Evolutionary conservation across 176 grass and related monocot species (phyloP).

Genomic region (Miscanthus lutarioriparius): DNA sequence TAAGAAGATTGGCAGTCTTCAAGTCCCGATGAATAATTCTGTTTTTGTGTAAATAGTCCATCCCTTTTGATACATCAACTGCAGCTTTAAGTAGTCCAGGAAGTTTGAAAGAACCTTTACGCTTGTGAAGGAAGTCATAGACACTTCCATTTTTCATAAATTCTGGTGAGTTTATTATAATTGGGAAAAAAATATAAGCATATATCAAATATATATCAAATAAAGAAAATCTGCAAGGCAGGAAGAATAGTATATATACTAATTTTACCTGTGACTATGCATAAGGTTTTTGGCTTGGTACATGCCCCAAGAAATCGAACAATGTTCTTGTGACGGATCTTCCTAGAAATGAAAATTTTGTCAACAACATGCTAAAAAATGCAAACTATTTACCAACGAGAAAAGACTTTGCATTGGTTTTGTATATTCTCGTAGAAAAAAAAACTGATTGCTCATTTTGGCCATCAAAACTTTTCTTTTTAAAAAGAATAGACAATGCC

Average conservation of each 20-base stretch:
- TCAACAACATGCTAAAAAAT: background rate
- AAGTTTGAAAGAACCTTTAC: constrained; percentile 70
- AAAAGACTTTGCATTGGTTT: background rate
- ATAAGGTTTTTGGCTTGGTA: constrained; percentile 58
- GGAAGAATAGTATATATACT: background rate
- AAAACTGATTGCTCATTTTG: background rate
- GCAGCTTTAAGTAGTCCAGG: constrained; percentile 61
- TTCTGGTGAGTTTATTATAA: constrained; percentile 30
- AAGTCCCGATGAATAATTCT: constrained; percentile 81
- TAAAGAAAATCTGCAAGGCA: background rate
- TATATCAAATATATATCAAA: background rate
- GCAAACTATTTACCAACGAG: background rate
- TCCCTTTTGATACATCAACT: constrained; percentile 74
- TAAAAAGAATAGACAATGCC: too few relatives aligned
- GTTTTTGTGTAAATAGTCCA: constrained; percentile 84
- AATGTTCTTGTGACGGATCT: constrained; percentile 75
- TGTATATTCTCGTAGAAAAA: background rate
- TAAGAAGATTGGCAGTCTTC: constrained; percentile 85
- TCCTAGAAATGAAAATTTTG: constrained; percentile 31
- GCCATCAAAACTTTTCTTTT: background rate
- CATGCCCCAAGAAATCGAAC: constrained; percentile 82
- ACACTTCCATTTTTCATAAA: constrained; percentile 80
- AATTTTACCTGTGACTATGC: constrained; percentile 71
- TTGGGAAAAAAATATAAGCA: background rate
- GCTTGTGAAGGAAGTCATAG: constrained; percentile 80